Evolutionary conservation across 805 yeast genomes (phyloP).

Genomic region (Teunomyces lycoperdinae): DNA sequence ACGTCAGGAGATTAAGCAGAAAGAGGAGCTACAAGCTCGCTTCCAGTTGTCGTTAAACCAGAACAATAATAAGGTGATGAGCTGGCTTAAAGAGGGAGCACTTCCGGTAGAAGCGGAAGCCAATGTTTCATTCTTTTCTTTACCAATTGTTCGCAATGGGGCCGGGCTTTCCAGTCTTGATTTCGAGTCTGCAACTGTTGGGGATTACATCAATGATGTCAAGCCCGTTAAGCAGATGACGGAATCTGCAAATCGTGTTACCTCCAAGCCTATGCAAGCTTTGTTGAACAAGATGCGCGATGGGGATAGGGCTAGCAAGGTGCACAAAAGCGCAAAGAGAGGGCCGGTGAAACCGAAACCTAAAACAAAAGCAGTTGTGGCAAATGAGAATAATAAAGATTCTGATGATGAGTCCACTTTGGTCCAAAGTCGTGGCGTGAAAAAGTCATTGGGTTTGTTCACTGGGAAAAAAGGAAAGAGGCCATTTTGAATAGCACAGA

Average conservation of each 20-base stretch:
- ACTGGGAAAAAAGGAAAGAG: constrained; percentile 1
- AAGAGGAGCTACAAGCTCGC: constrained; percentile 46
- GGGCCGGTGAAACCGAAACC: background rate
- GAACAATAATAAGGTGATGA: constrained; percentile 31
- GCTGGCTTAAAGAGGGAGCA: constrained; percentile 29
- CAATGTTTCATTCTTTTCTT: constrained; percentile 21
- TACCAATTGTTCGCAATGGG: constrained; percentile 36
- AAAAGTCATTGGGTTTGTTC: constrained; percentile 2
- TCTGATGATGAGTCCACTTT: constrained; percentile 4
- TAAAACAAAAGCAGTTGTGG: background rate
- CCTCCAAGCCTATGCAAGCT: constrained; percentile 36
- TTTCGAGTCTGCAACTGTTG: constrained; percentile 15
- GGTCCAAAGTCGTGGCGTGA: constrained; percentile 4
- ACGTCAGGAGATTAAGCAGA: constrained; percentile 43
- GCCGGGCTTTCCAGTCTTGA: constrained; percentile 24
- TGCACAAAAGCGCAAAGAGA: background rate
- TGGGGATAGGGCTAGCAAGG: constrained; percentile 9
- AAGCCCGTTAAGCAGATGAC: constrained; percentile 6
- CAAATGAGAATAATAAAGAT: background rate
- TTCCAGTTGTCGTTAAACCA: constrained; percentile 43
- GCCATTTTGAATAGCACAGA: constrained; percentile 4
- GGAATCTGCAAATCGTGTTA: background rate
- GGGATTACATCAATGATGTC: constrained; percentile 22
- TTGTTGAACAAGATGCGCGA: constrained; percentile 37
- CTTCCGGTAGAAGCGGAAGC: background rate